A percentile compares a stretch with the other conserved stretches of the same genome.
These are phyloP conservation scores for Ilyonectria robusta DNA, from an alignment of 2,329 filamentous ascomycete species.

Conservation along the genomic window DNA sequence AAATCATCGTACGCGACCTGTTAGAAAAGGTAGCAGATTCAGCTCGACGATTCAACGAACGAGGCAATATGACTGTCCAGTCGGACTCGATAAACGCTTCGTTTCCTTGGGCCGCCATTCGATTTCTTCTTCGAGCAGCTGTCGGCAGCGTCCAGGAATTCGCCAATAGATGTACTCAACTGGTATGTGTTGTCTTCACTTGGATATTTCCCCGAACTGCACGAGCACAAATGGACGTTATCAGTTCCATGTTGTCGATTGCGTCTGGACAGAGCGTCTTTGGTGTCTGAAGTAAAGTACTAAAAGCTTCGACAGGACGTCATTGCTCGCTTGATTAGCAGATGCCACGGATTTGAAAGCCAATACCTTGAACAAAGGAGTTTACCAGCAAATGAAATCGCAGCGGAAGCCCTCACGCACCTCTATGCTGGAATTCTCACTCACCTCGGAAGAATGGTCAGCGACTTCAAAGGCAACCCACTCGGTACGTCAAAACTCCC, in stretches of 20 bases:
- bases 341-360: neutral
- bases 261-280: neutral
- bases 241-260: neutral
- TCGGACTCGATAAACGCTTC: neutral
- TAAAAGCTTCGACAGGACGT: neutral
- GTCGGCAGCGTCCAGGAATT: neutral
- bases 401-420: neutral
- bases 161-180: neutral
- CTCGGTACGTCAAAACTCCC: neutral
- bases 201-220: neutral
- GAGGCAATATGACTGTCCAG: neutral
- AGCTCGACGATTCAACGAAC: neutral
- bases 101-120: constrained; percentile 8
- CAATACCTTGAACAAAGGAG: neutral
- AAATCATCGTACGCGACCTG: constrained; percentile 4
- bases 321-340: constrained; percentile 3
- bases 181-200: neutral
- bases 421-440: constrained; percentile 1
- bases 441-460: neutral
- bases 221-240: neutral
- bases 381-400: neutral
- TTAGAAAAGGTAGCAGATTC: constrained; percentile 3
- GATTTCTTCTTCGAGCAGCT: neutral
- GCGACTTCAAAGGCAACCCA: neutral
- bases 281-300: neutral